Conservation (phyloP, 2,329 filamentous ascomycete genomes). For the Parastagonospora nodorum region DNA sequence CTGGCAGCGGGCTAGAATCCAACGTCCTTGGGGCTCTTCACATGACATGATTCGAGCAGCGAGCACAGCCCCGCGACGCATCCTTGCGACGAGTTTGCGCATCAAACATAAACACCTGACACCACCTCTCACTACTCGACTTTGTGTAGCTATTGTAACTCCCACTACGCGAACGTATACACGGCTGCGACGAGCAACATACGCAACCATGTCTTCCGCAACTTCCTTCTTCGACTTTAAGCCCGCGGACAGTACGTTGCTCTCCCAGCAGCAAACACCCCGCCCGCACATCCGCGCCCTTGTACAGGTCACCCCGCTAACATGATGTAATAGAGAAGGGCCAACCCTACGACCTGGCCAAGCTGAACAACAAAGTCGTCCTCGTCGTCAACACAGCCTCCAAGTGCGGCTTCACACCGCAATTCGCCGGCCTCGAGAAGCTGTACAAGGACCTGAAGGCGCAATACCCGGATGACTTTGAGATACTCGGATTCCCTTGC, state of each 20-base stretch:
- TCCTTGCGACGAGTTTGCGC: constrained; percentile 2
- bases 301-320: neutral
- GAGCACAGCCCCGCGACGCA: constrained; percentile 14
- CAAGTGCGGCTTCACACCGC: constrained; percentile 98
- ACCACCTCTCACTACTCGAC: neutral
- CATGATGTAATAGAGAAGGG: constrained; percentile 66
- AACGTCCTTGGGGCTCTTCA: neutral
- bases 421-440: constrained; percentile 88
- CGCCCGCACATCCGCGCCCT: too few relatives aligned
- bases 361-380: constrained; percentile 89
- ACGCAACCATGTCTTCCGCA: constrained; percentile 66
- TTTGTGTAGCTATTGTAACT: neutral
- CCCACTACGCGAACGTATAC: neutral
- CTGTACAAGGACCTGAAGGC: constrained; percentile 79
- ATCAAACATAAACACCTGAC: neutral
- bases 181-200: constrained; percentile 1
- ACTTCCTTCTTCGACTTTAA: constrained; percentile 83
- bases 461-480: constrained; percentile 75
- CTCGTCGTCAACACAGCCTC: constrained; percentile 97
- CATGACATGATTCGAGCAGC: constrained; percentile 15
- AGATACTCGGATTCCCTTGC: constrained; percentile 94
- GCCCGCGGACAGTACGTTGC: constrained; percentile 73
- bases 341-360: constrained; percentile 68
- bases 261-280: too few relatives aligned
- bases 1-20: neutral